A percentile compares a stretch with the other conserved stretches of the same genome.
phyloP scores from a whole-genome alignment of 148 eudicot species.

The Chenopodium quinoa region DNA sequence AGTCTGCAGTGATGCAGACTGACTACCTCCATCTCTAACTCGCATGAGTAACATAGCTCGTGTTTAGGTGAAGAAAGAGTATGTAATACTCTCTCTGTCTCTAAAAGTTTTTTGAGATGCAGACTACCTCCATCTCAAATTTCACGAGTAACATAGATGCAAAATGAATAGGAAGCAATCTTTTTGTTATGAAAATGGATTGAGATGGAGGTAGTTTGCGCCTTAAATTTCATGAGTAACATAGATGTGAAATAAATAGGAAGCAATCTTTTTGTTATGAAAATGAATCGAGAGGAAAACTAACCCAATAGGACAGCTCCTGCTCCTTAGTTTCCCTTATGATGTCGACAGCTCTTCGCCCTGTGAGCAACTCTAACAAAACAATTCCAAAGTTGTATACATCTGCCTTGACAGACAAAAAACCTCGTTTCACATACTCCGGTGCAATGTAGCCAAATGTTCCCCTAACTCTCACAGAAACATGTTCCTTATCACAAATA shows the following conservation, averaged over 20 bases:
- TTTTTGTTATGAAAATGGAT: not conserved
- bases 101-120: no score
- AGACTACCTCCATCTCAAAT: not conserved
- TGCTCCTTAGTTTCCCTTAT: constrained; percentile 36
- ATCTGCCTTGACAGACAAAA: constrained; percentile 51
- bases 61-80: not conserved
- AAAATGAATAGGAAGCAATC: no score
- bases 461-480: not conserved
- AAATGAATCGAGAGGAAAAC: not conserved
- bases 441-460: constrained; percentile 61
- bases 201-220: no score
- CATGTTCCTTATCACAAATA: constrained; percentile 27
- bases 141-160: not conserved
- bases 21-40: no score
- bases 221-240: not conserved
- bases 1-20: not conserved
- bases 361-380: constrained; percentile 56
- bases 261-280: not conserved
- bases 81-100: not conserved
- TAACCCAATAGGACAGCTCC: constrained; percentile 56
- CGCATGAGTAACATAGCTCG: no score
- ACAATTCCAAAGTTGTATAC: constrained; percentile 72
- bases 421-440: constrained; percentile 52
- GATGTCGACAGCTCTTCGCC: constrained; percentile 51
- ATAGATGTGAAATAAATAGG: not conserved